Evolutionary conservation across 2,329 filamentous ascomycete genomes (phyloP).

Genomic region (Alternaria infectoria): DNA sequence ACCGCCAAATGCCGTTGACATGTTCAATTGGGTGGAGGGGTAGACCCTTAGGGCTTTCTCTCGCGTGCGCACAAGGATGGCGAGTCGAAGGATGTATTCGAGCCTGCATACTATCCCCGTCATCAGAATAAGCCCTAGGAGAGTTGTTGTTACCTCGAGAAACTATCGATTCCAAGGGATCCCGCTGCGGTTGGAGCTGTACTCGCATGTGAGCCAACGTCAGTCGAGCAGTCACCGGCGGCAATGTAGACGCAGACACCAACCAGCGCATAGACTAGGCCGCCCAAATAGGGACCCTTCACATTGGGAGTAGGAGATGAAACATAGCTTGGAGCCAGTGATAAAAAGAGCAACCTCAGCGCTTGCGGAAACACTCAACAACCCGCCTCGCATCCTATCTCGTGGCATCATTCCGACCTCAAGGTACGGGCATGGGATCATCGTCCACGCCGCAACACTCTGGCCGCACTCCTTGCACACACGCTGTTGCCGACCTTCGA

Average conservation of each 20-base stretch:
- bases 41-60: slow-evolving; percentile 13
- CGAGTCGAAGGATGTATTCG: not conserved
- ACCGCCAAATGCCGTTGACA: not conserved
- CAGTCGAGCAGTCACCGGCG: slow-evolving; percentile 11
- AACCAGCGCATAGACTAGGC: slow-evolving; percentile 20
- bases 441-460: slow-evolving; percentile 23
- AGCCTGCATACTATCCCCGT: not conserved
- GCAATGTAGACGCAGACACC: slow-evolving; percentile 19
- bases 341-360: slow-evolving; percentile 35
- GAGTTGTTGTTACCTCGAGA: not conserved
- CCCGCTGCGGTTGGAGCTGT: slow-evolving; percentile 2
- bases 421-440: not conserved
- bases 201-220: slow-evolving; percentile 1
- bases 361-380: slow-evolving; percentile 30
- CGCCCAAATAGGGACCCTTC: slow-evolving; percentile 33
- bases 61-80: slow-evolving; percentile 35
- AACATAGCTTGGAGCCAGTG: slow-evolving; percentile 34
- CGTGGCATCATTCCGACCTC: slow-evolving; percentile 1
- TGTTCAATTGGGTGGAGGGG: slow-evolving; percentile 15
- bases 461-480: slow-evolving; percentile 5
- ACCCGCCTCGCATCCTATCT: slow-evolving; percentile 17
- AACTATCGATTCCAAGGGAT: not conserved
- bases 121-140: not conserved
- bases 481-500: slow-evolving; percentile 9
- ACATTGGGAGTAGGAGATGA: slow-evolving; percentile 37